Conservation (phyloP, 495 filamentous ascomycete genomes). For the Xylaria castorea region DNA sequence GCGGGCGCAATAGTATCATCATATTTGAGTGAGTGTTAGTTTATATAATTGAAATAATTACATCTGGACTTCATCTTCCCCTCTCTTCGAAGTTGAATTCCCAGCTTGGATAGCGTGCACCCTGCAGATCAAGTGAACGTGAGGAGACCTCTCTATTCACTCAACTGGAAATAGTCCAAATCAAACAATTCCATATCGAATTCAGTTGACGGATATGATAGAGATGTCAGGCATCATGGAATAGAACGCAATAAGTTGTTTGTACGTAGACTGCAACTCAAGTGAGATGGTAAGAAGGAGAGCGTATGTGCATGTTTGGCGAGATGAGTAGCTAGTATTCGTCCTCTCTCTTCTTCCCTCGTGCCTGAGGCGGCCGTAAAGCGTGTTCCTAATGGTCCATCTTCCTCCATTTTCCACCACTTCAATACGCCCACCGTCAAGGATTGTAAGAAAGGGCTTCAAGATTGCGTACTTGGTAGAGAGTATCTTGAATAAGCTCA, state of each 20-base stretch:
- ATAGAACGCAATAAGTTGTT: background rate
- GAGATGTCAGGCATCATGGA: background rate
- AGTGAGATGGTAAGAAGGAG: background rate
- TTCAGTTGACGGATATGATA: background rate
- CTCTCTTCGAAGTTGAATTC: too few species aligned
- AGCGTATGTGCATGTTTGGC: background rate
- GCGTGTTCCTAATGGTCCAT: background rate
- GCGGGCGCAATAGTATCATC: too few species aligned
- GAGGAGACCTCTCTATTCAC: too few species aligned
- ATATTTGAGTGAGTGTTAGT: too few species aligned
- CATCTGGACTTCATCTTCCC: too few species aligned
- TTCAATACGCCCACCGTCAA: conserved; percentile 18
- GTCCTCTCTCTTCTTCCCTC: background rate
- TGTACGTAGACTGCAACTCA: background rate
- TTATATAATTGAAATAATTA: too few species aligned
- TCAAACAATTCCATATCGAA: too few species aligned
- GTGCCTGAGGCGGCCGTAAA: background rate
- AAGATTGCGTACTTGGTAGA: conserved; percentile 50
- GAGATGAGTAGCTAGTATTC: background rate
- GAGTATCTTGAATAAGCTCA: conserved; percentile 41
- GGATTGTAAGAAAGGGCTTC: conserved; percentile 50
- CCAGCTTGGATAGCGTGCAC: too few species aligned
- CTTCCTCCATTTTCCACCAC: background rate
- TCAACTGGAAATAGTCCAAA: too few species aligned
- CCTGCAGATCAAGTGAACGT: too few species aligned